phyloP scores from a whole-genome alignment of 176 grass and related monocot genomes.

The Oryza coarctata region DNA sequence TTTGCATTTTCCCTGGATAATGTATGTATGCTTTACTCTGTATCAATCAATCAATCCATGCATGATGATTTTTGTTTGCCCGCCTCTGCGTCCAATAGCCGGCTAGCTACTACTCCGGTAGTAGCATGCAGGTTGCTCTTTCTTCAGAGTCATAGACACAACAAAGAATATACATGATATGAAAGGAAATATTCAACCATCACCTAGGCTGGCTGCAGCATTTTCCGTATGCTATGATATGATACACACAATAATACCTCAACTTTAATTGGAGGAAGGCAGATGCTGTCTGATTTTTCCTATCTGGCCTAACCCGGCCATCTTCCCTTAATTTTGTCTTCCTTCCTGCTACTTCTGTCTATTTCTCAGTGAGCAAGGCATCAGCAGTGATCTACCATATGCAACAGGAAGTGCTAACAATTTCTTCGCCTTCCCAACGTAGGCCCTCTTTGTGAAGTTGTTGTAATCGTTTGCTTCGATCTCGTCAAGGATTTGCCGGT shows the following conservation, averaged over 20 bases:
- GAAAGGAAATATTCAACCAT: neutral
- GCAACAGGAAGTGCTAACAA: constrained; percentile 68
- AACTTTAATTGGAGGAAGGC: neutral
- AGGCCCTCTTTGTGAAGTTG: constrained; percentile 88
- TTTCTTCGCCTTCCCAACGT: constrained; percentile 86
- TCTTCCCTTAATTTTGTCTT: neutral
- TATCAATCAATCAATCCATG: neutral
- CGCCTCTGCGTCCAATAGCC: neutral
- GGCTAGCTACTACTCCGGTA: neutral
- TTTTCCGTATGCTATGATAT: neutral
- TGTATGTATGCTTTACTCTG: neutral
- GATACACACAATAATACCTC: neutral
- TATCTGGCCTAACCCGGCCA: constrained; percentile 39
- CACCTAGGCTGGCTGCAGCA: neutral
- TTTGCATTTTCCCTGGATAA: too few relatives aligned
- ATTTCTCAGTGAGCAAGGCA: constrained; percentile 47
- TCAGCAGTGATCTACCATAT: constrained; percentile 60
- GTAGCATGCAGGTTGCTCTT: constrained; percentile 6
- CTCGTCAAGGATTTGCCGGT: constrained; percentile 89
- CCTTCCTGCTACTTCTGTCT: constrained; percentile 4
- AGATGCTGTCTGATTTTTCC: constrained; percentile 3
- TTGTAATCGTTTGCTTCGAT: constrained; percentile 96
- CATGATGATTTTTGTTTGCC: neutral
- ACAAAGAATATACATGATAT: neutral
- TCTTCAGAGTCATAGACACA: neutral